phyloP scores from a whole-genome alignment of 805 yeast species.

The Wickerhamomyces bisporus region DNA sequence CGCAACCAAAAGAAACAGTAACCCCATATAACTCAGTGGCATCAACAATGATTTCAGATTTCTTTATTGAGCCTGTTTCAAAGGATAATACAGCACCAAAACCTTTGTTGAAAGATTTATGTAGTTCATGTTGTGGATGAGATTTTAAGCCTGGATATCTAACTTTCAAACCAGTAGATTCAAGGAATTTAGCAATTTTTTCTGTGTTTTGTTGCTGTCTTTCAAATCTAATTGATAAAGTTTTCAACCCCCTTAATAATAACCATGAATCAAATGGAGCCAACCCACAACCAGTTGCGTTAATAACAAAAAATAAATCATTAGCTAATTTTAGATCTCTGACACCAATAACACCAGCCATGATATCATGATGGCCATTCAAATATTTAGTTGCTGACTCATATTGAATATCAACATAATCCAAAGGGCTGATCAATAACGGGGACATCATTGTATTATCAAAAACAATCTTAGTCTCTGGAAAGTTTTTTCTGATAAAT shows the following conservation, averaged over 20 bases:
- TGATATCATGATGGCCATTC: slow-evolving; percentile 92
- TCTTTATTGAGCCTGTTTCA: slow-evolving; percentile 72
- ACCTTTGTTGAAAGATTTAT: slow-evolving; percentile 71
- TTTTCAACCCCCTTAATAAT: slow-evolving; percentile 80
- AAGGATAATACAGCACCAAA: slow-evolving; percentile 87
- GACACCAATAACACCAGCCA: slow-evolving; percentile 91
- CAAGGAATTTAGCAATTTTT: slow-evolving; percentile 69
- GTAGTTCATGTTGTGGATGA: slow-evolving; percentile 80
- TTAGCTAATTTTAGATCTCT: slow-evolving; percentile 60
- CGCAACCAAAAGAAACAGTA: slow-evolving; percentile 92
- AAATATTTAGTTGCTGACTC: slow-evolving; percentile 92
- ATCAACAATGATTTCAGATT: slow-evolving; percentile 70
- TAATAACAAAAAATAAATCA: slow-evolving; percentile 67
- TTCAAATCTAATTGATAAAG: slow-evolving; percentile 80
- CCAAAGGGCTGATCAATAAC: slow-evolving; percentile 74
- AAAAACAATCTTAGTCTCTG: slow-evolving; percentile 70
- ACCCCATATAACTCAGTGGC: slow-evolving; percentile 75
- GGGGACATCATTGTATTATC: slow-evolving; percentile 99
- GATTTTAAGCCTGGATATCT: slow-evolving; percentile 80
- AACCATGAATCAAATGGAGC: slow-evolving; percentile 94
- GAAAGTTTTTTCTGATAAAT: slow-evolving; percentile 61
- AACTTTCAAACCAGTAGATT: slow-evolving; percentile 56
- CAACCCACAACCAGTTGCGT: slow-evolving; percentile 87
- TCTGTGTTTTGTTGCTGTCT: slow-evolving; percentile 82
- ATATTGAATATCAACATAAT: slow-evolving; percentile 83